Conservation (phyloP, 495 filamentous ascomycete genomes). For the Bacidia rubella region DNA sequence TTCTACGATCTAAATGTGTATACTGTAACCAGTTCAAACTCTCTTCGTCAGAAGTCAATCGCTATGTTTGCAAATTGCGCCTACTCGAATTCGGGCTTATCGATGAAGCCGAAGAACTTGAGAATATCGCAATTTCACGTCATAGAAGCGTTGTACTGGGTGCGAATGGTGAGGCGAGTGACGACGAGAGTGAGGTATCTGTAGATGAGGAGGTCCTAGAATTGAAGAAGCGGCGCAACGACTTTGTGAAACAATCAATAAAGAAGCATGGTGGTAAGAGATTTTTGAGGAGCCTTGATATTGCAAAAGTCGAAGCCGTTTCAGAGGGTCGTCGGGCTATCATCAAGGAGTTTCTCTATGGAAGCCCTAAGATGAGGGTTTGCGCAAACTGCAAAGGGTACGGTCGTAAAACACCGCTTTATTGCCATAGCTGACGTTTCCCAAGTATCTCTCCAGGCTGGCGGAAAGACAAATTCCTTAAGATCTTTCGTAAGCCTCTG, state of each 20-base stretch:
- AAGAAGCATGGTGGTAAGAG: slow-evolving; percentile 33
- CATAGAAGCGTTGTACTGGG: slow-evolving; percentile 10
- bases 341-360: slow-evolving; percentile 66
- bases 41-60: slow-evolving; percentile 55
- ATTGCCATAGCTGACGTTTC: slow-evolving; percentile 3
- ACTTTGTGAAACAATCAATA: slow-evolving; percentile 55
- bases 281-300: slow-evolving; percentile 37
- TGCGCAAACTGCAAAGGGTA: slow-evolving; percentile 65
- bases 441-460: slow-evolving; percentile 57
- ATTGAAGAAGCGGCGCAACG: slow-evolving; percentile 35
- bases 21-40: slow-evolving; percentile 80
- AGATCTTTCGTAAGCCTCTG: slow-evolving; percentile 82
- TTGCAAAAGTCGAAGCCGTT: slow-evolving; percentile 68
- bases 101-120: slow-evolving; percentile 54
- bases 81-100: slow-evolving; percentile 77
- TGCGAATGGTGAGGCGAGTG: slow-evolving; percentile 32
- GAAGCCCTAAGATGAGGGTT: slow-evolving; percentile 46
- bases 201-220: slow-evolving; percentile 49
- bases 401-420: slow-evolving; percentile 12
- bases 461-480: slow-evolving; percentile 74
- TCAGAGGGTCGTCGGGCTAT: slow-evolving; percentile 57
- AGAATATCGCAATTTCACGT: slow-evolving; percentile 32
- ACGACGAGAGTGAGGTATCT: slow-evolving; percentile 38
- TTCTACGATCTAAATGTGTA: slow-evolving; percentile 74
- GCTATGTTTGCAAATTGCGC: slow-evolving; percentile 70